Percentiles rank a stretch among this genome's conserved stretches.
Conservation (phyloP, 257 asterid genomes). For the Knoxia roxburghii region DNA sequence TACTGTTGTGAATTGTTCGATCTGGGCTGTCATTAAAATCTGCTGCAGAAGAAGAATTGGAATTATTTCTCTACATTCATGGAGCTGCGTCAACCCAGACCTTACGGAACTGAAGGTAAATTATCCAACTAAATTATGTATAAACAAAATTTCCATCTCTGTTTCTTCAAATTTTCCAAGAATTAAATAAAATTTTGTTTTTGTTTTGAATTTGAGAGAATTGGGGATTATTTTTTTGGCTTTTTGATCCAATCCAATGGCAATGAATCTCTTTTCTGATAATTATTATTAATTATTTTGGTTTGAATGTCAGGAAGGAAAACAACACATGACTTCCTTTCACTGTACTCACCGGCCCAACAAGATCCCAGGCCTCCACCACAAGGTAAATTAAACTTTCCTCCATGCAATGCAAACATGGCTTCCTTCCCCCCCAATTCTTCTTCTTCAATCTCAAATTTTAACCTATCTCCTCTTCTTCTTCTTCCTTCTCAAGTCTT, state of each 20-base stretch:
- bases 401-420: conserved; percentile 17
- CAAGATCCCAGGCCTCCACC: conserved; percentile 81
- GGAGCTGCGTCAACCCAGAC: conserved; percentile 78
- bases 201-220: too few relatives aligned
- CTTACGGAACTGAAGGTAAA: conserved; percentile 58
- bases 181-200: too few relatives aligned
- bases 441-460: neutral
- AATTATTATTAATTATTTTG: neutral
- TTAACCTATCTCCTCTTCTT: neutral
- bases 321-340: conserved; percentile 89
- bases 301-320: conserved; percentile 25
- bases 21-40: conserved; percentile 3
- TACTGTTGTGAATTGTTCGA: conserved; percentile 10
- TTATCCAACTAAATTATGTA: neutral
- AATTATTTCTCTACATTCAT: conserved; percentile 23
- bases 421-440: too few relatives aligned
- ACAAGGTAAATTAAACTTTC: conserved; percentile 32
- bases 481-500: too few relatives aligned
- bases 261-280: neutral
- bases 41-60: conserved; percentile 3
- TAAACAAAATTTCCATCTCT: neutral
- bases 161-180: too few relatives aligned
- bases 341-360: conserved; percentile 66
- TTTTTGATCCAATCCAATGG: too few relatives aligned
- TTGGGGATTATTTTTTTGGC: too few relatives aligned